phyloP scores from a whole-genome alignment of 345 rosid species.

The Zanthoxylum bungeanum region DNA sequence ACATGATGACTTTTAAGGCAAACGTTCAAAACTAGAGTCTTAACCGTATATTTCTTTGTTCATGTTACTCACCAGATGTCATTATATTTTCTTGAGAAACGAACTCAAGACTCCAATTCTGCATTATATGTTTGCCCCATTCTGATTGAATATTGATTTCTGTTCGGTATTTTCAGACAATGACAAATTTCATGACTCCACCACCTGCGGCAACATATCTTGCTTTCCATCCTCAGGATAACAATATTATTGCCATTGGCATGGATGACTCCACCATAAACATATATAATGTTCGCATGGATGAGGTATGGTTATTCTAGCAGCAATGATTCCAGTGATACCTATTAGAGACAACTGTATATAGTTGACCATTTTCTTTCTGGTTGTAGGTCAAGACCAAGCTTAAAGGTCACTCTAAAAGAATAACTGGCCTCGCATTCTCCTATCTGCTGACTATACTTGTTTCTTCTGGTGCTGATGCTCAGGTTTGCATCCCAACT shows the following conservation, averaged over 20 bases:
- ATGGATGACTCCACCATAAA: constrained; percentile 34
- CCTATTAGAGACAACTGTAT: not conserved
- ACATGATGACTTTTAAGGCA: constrained; percentile 40
- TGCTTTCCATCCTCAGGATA: constrained; percentile 39
- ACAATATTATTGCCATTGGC: constrained; percentile 39
- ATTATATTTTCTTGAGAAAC: not conserved
- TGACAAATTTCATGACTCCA: constrained; percentile 38
- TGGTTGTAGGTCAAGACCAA: constrained; percentile 59
- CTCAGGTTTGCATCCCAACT: constrained; percentile 43
- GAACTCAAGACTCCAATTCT: not conserved
- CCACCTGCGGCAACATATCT: constrained; percentile 37
- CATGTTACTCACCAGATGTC: not conserved
- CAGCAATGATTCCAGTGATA: not conserved
- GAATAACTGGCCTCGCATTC: constrained; percentile 77
- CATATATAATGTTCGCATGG: constrained; percentile 29
- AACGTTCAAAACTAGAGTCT: not conserved
- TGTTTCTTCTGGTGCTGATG: constrained; percentile 84
- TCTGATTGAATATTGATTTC: constrained; percentile 8
- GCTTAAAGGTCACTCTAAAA: constrained; percentile 74
- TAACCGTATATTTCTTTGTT: not conserved
- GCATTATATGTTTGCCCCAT: not conserved
- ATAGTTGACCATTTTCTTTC: not conserved
- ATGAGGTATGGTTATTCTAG: constrained; percentile 31
- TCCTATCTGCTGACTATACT: constrained; percentile 58
- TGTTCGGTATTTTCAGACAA: constrained; percentile 25